Base-by-base conservation (phyloP, 23 red algal species). In the Gracilaria gracilis region DNA sequence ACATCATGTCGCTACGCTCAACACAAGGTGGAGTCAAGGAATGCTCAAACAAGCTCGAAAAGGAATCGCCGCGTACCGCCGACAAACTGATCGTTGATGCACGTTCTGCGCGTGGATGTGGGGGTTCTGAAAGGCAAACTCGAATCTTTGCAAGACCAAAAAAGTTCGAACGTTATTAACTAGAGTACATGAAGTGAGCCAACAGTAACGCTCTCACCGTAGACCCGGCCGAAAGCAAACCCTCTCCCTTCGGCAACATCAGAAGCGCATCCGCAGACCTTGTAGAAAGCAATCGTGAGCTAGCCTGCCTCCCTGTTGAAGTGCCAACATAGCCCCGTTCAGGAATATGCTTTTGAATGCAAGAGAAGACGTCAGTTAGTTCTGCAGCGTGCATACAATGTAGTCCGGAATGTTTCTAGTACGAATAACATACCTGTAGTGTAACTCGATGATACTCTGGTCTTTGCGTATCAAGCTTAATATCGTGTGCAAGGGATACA, bases 371-470 rank as follows among this genome's bases (percentile, higher is more conserved):
- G 59, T 64, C 59, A 64, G 59, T 64, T 64, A 9, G 59, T 64
- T 32, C 19, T 19, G 24, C 0, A 64, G 21, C 0, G 2, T 64
- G 5, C 59, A 64, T 31, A 19, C 59, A 32, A 2, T 32, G 24
- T 14, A 64, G 9, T 9, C 24, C 13, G 28, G 5, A 19, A 5
- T 27, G n/a, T 64, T 32, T 2, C 31, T 0, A 64, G 6, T 6
- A 12, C 0, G 28, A 9, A 32, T 32, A 16, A 85, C 92, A 36
- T 80, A 95, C 83, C 78, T 87, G 27, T 24, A 95, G 34, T 27
- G 81, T 81, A 17, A 49, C 82, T 25, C 94, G 78, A 87, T 95
- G 94, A 58, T 95, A 95, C 58, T 95, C 94, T 31, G 94, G 94
- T 40, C 94, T 81, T 72, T 95, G 77, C 42, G 51, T 72, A 21